Evolutionary conservation across 2,329 filamentous ascomycete genomes (phyloP), one percentile per base, ranked within the genome.

Genomic region (Cladosporium sp.): DNA sequence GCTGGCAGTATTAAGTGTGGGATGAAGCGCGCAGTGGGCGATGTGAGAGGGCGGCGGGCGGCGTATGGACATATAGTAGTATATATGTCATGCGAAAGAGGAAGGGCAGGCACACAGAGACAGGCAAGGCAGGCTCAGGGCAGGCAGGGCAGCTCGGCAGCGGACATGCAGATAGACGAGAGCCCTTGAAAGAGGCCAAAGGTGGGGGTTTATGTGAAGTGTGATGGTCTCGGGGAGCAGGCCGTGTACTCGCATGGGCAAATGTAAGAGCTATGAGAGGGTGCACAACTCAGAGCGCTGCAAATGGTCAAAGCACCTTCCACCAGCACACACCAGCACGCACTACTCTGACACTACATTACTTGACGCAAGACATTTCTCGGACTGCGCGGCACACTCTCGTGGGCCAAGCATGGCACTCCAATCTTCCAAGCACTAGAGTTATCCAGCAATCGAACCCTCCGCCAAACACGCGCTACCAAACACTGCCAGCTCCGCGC

Each of bases 121-220:
- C 47, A 32, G 49, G 49, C 49, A 24, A 12, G 38, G 30, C 30
- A 10, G 30, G 30, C 30, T 32, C 34, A 14, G 12, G 34, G 34
- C 34, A 52, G 49, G 49, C 52, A 34, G 28, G 41, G 52, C 52
- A n/a, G 52, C 52, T 55, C 52, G 52, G 52, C 52, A 55, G 14
- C 28, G 52, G 30, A 11, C 18, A 55, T 55, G 52, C 52, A 55
- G 52, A 32, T 55, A 55, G 52, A 55, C 52, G 52, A 54, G 51
- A 28, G 51, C 49, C 38, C 4, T 15, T 10, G 5, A 21, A 21
- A 21, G n/a, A 21, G 41, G 30, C 14, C 14, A 30, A 21, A 55
- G 52, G 52, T 32, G 52, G 52, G 52, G 52, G 41, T 47, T 47
- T 55, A 32, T 55, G 52, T 55, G 49, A 52, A 26, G 49, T 52